Percentiles rank a stretch among this genome's conserved stretches.
phyloP scores from a whole-genome alignment of 2,329 filamentous ascomycete genomes.

The Aspergillus novoparasiticus region DNA sequence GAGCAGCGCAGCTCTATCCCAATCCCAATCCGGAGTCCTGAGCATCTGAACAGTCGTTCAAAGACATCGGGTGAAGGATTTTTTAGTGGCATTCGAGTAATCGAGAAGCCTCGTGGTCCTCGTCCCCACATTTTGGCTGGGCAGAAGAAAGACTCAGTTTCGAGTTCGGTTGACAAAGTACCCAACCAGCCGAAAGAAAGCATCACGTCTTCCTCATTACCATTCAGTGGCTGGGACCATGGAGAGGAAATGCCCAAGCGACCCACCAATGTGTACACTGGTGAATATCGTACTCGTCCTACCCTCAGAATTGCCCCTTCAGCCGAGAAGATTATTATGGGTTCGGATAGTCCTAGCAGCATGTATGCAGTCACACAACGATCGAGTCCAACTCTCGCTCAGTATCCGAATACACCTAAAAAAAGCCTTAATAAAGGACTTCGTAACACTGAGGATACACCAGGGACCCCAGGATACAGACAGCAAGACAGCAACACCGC shows the following conservation, averaged over 20 bases:
- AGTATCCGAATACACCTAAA: conserved; percentile 4
- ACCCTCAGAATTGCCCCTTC: conserved; percentile 29
- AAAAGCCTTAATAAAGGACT: neutral
- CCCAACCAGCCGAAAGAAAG: neutral
- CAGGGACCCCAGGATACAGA: neutral
- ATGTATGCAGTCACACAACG: conserved; percentile 3
- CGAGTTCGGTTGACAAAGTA: neutral
- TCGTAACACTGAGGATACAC: neutral
- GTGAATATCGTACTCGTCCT: conserved; percentile 28
- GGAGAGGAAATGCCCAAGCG: conserved; percentile 38
- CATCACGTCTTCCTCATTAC: conserved; percentile 11
- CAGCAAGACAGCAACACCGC: neutral
- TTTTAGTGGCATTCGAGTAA: conserved; percentile 7
- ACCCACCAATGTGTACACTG: conserved; percentile 23
- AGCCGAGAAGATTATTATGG: conserved; percentile 33
- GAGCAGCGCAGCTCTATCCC: conserved; percentile 21
- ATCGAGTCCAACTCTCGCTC: conserved; percentile 1
- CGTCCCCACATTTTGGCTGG: conserved; percentile 7
- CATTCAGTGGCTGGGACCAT: conserved; percentile 14
- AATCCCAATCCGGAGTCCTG: conserved; percentile 14
- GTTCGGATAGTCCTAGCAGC: conserved; percentile 9
- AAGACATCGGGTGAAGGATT: conserved; percentile 1
- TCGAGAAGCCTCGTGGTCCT: conserved; percentile 14
- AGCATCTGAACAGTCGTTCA: neutral
- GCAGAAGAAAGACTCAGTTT: neutral